phyloP scores from a whole-genome alignment of 176 grass and related monocot species.

The Rhynchospora tenuis region DNA sequence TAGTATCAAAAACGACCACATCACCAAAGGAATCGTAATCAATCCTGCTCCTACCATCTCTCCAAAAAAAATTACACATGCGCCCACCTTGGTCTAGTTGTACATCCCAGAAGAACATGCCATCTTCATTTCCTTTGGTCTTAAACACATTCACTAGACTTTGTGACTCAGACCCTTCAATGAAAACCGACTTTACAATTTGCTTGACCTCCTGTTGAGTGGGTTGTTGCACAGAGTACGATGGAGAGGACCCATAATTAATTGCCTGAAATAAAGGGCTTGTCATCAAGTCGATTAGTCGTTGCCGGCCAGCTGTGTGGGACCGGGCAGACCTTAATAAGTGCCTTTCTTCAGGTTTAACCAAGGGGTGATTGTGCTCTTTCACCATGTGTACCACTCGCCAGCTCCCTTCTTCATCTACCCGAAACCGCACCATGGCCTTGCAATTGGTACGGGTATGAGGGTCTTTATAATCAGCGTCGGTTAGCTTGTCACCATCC shows the following conservation, averaged over 20 bases:
- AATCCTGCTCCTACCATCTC: conserved; percentile 52
- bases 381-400: conserved; percentile 58
- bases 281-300: conserved; percentile 44
- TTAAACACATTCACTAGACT: conserved; percentile 52
- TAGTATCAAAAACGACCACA: conserved; percentile 70
- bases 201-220: conserved; percentile 17
- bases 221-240: conserved; percentile 34
- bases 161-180: conserved; percentile 44
- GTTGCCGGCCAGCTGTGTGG: conserved; percentile 53
- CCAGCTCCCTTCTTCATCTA: conserved; percentile 58
- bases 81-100: conserved; percentile 47
- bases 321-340: conserved; percentile 67
- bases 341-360: conserved; percentile 66
- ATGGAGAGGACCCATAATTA: conserved; percentile 24
- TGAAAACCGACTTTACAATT: conserved; percentile 1
- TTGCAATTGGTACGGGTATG: conserved; percentile 78
- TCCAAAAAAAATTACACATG: conserved; percentile 73
- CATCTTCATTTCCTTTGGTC: conserved; percentile 50
- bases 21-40: conserved; percentile 78
- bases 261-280: conserved; percentile 40
- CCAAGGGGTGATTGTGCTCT: conserved; percentile 69
- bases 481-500: conserved; percentile 57
- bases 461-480: conserved; percentile 56
- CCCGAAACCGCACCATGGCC: conserved; percentile 71
- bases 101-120: conserved; percentile 83